Conservation (phyloP, 495 filamentous ascomycete species). For the Lindgomyces ingoldianus region DNA sequence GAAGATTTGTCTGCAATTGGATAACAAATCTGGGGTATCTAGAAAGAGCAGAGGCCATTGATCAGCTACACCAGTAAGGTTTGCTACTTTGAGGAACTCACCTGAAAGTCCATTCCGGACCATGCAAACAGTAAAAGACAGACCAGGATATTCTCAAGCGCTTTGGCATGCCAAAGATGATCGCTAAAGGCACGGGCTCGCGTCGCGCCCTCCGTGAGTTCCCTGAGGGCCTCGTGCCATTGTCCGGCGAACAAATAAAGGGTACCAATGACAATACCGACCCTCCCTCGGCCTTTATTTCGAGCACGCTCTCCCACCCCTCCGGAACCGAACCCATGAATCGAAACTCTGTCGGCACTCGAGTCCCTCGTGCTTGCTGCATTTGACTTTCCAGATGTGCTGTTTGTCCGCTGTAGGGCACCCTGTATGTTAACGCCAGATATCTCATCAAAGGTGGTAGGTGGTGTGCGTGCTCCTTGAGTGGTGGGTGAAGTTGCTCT, state of each 20-base stretch:
- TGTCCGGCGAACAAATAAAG: conserved; percentile 85
- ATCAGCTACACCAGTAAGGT: no score
- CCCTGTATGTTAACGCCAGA: conserved; percentile 44
- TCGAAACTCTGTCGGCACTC: conserved; percentile 76
- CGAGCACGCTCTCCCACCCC: conserved; percentile 71
- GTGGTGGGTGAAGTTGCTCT: conserved; percentile 50
- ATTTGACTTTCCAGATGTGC: conserved; percentile 30
- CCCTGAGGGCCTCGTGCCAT: conserved; percentile 85
- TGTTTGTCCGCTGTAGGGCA: conserved; percentile 26
- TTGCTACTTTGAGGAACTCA: conserved; percentile 48
- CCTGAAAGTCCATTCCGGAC: conserved; percentile 83
- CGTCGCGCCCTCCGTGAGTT: conserved; percentile 76
- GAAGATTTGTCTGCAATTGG: conserved; percentile 56
- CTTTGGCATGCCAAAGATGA: conserved; percentile 96
- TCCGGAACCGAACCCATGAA: conserved; percentile 79
- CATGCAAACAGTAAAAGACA: conserved; percentile 82
- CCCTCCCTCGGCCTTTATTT: conserved; percentile 78
- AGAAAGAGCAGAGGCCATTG: conserved; percentile 13
- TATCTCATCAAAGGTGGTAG: conserved; percentile 74
- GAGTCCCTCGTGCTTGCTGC: conserved; percentile 44
- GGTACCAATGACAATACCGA: conserved; percentile 78
- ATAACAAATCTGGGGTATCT: conserved; percentile 66
- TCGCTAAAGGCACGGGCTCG: conserved; percentile 80
- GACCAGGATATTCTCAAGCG: conserved; percentile 80
- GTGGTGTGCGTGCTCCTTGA: conserved; percentile 54